Conservation (phyloP, 768 basidiomycete genomes). For the Pulveroboletus sp. region DNA sequence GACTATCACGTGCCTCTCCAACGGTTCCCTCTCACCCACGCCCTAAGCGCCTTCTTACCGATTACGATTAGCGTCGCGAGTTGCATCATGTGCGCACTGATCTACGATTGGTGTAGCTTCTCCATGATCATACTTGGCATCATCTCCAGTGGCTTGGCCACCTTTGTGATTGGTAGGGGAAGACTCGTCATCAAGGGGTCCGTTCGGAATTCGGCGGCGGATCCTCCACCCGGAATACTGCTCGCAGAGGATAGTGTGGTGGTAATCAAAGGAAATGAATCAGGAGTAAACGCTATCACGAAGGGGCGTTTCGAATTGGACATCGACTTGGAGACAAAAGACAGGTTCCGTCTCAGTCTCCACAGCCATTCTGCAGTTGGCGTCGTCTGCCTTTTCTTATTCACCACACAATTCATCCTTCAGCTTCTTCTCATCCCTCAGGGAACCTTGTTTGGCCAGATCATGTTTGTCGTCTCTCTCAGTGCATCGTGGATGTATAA, state of each 20-base stretch:
- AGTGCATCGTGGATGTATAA: constrained; percentile 31
- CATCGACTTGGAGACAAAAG: constrained; percentile 1
- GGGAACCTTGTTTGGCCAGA: constrained; percentile 30
- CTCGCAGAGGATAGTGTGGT: constrained; percentile 16
- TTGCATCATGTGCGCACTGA: constrained; percentile 22
- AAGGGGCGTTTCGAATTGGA: constrained; percentile 24
- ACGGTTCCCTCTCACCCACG: neutral
- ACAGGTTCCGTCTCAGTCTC: neutral
- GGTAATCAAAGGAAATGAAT: constrained; percentile 25
- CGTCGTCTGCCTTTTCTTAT: constrained; percentile 22
- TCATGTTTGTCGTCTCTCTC: constrained; percentile 31
- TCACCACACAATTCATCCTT: constrained; percentile 28
- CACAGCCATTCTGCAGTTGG: constrained; percentile 8
- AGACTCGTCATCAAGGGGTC: constrained; percentile 16
- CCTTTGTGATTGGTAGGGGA: constrained; percentile 24
- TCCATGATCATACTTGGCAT: constrained; percentile 32
- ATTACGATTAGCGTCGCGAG: constrained; percentile 18
- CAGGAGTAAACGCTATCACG: constrained; percentile 25
- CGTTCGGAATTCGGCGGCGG: constrained; percentile 12
- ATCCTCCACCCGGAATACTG: constrained; percentile 25
- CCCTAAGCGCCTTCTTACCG: constrained; percentile 18
- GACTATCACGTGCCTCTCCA: constrained; percentile 5
- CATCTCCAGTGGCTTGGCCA: constrained; percentile 26
- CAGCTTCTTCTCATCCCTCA: constrained; percentile 34
- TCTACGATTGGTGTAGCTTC: constrained; percentile 31